Evolutionary conservation across 2,329 filamentous ascomycete species (phyloP).

Genomic region (Colletotrichum cereale): DNA sequence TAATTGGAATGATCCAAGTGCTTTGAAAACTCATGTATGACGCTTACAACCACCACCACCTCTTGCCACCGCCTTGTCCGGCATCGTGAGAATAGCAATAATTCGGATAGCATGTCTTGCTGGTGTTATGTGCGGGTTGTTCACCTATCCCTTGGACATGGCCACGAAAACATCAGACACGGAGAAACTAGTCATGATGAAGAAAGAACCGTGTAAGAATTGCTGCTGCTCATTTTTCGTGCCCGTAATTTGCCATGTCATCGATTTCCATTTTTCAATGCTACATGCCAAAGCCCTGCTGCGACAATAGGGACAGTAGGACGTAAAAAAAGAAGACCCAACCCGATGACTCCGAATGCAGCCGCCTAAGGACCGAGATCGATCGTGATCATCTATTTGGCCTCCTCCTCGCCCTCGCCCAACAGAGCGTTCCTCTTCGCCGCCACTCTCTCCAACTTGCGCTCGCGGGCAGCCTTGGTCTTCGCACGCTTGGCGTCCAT

Average conservation of each 20-base stretch:
- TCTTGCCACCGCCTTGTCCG: not conserved
- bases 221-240: constrained; percentile 43
- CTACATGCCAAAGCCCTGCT: constrained; percentile 69
- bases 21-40: not conserved
- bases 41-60: not conserved
- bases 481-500: constrained; percentile 99
- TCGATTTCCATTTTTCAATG: constrained; percentile 67
- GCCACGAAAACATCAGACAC: not conserved
- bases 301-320: constrained; percentile 62
- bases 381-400: constrained; percentile 59
- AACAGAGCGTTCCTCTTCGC: constrained; percentile 91
- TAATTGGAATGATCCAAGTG: not conserved
- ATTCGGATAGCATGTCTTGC: not conserved
- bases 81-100: not conserved
- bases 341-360: constrained; percentile 72
- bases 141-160: not conserved
- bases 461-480: constrained; percentile 99
- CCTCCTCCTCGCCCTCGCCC: constrained; percentile 75
- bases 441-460: constrained; percentile 91
- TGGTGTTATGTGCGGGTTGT: not conserved
- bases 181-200: not conserved
- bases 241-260: constrained; percentile 41
- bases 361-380: constrained; percentile 63
- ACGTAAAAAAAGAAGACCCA: constrained; percentile 63
- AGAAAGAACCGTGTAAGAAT: constrained; percentile 36